These are phyloP conservation scores for Claviceps sp. DNA, from an alignment of 2,329 filamentous ascomycete species.

Conservation along the genomic window DNA sequence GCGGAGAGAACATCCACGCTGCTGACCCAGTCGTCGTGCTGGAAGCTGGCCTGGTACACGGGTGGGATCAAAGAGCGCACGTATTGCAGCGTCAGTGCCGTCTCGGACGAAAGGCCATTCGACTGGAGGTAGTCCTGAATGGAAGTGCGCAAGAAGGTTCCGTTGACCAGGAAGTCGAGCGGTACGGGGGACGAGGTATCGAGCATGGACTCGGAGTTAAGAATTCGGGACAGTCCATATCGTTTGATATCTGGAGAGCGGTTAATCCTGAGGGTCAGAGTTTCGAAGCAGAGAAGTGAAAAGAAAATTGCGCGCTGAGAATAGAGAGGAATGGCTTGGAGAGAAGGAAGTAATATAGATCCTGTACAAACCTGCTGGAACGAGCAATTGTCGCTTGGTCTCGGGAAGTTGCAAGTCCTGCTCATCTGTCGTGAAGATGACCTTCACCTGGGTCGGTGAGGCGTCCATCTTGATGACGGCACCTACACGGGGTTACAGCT, in stretches of 20 bases:
- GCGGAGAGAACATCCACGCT: slow-evolving; percentile 68
- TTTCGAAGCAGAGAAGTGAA: not conserved
- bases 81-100: slow-evolving; percentile 79
- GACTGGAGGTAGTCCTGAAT: slow-evolving; percentile 80
- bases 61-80: slow-evolving; percentile 84
- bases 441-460: slow-evolving; percentile 44
- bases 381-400: slow-evolving; percentile 46
- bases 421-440: slow-evolving; percentile 53
- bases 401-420: slow-evolving; percentile 50
- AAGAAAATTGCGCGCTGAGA: not conserved
- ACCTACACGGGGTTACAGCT: not conserved
- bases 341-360: not conserved
- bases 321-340: not conserved
- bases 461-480: slow-evolving; percentile 20
- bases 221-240: slow-evolving; percentile 56
- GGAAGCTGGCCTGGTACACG: slow-evolving; percentile 77
- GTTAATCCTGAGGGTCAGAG: not conserved
- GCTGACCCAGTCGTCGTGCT: slow-evolving; percentile 96
- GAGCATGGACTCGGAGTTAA: slow-evolving; percentile 62
- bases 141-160: slow-evolving; percentile 76
- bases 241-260: slow-evolving; percentile 45
- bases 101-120: slow-evolving; percentile 81
- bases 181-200: slow-evolving; percentile 53
- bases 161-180: slow-evolving; percentile 92
- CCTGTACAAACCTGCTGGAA: slow-evolving; percentile 38